Evolutionary conservation across 192 early-diverging fungal species (phyloP), one percentile per base, ranked within the genome.

Genomic region (Gamsiella multidivaricata): DNA sequence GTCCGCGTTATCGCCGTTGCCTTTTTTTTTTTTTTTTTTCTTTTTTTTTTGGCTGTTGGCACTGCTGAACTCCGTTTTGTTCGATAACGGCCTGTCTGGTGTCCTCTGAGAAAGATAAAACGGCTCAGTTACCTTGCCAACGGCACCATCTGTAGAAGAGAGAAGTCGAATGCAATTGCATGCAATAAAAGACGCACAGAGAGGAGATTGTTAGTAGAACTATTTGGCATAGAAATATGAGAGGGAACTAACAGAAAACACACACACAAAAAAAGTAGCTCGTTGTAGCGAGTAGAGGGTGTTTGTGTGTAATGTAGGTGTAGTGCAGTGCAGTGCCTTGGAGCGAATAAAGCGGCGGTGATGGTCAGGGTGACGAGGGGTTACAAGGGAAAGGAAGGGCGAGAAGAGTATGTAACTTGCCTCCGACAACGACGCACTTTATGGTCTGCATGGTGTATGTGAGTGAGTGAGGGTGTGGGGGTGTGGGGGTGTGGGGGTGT

Each of bases 361-460:
- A 39, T 5, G 7, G 59, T 61, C 15, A 23, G 56, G 6, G 39
- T 43, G 49, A 29, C 17, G 46, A 36, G 6, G 23, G 56, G 12
- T 20, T 37, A 33, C 22, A 14, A 5, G 39, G 2, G 39, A 42
- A 37, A 43, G 33, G 1, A 10, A 12, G 32, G 4, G n/a, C 6
- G 31, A 9, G 17, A 10, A 5, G 25, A 8, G 14, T 29, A 11
- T 22, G 42, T 3, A 51, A 73, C 70, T 73, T 73, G 70, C 70
- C 70, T 62, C 91, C 91, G 26, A 92, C 91, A 57, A 92, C 91
- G 39, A 91, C 90, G 80, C 92, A 93, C 81, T 93, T 93, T 66
- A 94, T 92, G 45, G 91, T 92, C 75, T 92, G 92, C 92, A 92
- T 93, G 58, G 32, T 62, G 61, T 50, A 25, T 55, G 32, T 22